Evolutionary conservation across 2,329 filamentous ascomycete genomes (phyloP).

Genomic region (Paraconiothyrium brasiliense): DNA sequence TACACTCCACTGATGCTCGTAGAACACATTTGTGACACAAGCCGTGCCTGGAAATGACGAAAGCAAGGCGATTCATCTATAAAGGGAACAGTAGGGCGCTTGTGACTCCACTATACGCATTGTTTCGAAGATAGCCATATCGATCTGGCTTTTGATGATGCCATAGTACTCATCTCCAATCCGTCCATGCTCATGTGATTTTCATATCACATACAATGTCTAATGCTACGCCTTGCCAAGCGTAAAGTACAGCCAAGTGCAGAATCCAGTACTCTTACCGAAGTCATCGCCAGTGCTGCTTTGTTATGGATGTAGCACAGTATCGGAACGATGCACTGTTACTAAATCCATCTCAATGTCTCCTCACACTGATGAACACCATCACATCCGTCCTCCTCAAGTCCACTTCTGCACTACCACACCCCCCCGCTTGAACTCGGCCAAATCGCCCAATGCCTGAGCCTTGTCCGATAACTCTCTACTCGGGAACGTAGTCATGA

Average conservation of each 20-base stretch:
- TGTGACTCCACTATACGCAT: background rate
- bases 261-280: background rate
- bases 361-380: slow-evolving; percentile 22
- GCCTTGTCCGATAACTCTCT: slow-evolving; percentile 78
- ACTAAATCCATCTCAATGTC: background rate
- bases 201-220: slow-evolving; percentile 16
- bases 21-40: too few species aligned
- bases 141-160: slow-evolving; percentile 20
- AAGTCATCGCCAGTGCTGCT: too few species aligned
- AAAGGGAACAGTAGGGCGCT: too few species aligned
- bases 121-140: background rate
- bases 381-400: slow-evolving; percentile 25
- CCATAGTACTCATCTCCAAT: background rate
- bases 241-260: background rate
- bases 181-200: slow-evolving; percentile 28
- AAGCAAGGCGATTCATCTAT: too few species aligned
- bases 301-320: background rate
- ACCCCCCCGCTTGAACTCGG: slow-evolving; percentile 62
- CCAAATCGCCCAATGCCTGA: slow-evolving; percentile 57
- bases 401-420: slow-evolving; percentile 67
- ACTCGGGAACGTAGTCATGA: slow-evolving; percentile 84
- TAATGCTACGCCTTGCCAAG: background rate
- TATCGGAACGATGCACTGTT: too few species aligned
- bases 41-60: too few species aligned
- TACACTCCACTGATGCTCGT: too few species aligned